phyloP scores from a whole-genome alignment of 805 yeast genomes.

The Saturnispora halmiae region DNA sequence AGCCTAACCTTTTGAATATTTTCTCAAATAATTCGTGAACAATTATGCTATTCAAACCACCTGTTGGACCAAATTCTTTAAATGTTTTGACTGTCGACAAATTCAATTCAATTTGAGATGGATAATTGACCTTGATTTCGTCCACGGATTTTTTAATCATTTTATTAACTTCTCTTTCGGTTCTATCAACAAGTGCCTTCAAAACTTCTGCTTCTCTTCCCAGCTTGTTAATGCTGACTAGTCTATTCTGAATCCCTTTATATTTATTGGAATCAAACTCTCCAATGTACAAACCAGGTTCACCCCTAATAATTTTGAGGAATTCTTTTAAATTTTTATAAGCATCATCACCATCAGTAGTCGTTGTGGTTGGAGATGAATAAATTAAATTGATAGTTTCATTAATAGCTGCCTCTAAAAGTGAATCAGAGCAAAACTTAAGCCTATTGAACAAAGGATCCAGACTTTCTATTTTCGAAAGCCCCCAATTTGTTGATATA shows the following conservation, averaged over 20 bases:
- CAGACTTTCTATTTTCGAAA: slow-evolving; percentile 54
- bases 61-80: slow-evolving; percentile 21
- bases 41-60: slow-evolving; percentile 36
- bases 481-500: slow-evolving; percentile 39
- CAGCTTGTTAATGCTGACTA: slow-evolving; percentile 32
- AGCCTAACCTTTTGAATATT: slow-evolving; percentile 53
- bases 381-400: slow-evolving; percentile 55
- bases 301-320: slow-evolving; percentile 7
- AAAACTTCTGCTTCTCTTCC: slow-evolving; percentile 53
- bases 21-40: slow-evolving; percentile 64
- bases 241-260: slow-evolving; percentile 16
- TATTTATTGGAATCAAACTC: slow-evolving; percentile 17
- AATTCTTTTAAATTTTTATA: slow-evolving; percentile 12
- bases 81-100: slow-evolving; percentile 8
- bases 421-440: slow-evolving; percentile 45
- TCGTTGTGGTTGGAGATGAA: too few relatives aligned
- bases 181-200: slow-evolving; percentile 43
- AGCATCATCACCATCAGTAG: slow-evolving; percentile 14
- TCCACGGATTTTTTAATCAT: slow-evolving; percentile 54
- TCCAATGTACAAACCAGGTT: slow-evolving; percentile 8
- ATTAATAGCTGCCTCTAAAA: slow-evolving; percentile 67
- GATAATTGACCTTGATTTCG: slow-evolving; percentile 51
- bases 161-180: slow-evolving; percentile 53
- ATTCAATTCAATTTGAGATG: slow-evolving; percentile 24
- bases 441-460: slow-evolving; percentile 41